A percentile compares a stretch with the other conserved stretches of the same genome.
Evolutionary conservation across 768 basidiomycete genomes (phyloP).

Genomic region (Suillus americanus): DNA sequence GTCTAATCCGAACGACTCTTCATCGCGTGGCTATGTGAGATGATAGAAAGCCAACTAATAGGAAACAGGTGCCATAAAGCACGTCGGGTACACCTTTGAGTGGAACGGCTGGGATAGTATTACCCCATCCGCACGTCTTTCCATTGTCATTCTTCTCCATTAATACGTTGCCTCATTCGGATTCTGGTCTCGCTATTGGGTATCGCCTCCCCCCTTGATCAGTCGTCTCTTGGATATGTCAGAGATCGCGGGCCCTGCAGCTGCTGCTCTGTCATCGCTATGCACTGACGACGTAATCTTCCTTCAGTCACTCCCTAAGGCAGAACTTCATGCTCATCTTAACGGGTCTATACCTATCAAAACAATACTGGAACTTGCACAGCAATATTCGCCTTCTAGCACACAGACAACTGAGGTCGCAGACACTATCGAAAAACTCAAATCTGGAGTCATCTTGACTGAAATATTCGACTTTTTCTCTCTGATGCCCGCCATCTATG

Average conservation of each 20-base stretch:
- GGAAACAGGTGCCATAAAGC: too few species aligned
- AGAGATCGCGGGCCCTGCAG: conserved; percentile 33
- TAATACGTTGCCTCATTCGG: too few species aligned
- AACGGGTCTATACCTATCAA: conserved; percentile 80
- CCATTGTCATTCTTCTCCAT: too few species aligned
- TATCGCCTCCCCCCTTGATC: too few species aligned
- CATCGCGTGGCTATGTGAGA: too few species aligned
- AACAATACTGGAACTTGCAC: conserved; percentile 55
- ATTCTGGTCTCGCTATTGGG: too few species aligned
- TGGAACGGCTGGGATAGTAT: too few species aligned
- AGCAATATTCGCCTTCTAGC: conserved; percentile 1
- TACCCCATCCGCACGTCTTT: too few species aligned
- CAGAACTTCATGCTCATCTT: conserved; percentile 83
- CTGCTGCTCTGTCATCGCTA: conserved; percentile 55
- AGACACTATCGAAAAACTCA: conserved; percentile 41
- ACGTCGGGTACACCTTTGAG: too few species aligned
- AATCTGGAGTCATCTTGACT: conserved; percentile 42
- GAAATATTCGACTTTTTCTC: conserved; percentile 70
- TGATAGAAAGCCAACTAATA: too few species aligned
- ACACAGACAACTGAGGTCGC: conserved; percentile 17
- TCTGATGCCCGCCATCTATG: conserved; percentile 79
- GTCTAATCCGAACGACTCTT: too few species aligned
- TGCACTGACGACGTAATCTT: conserved; percentile 53
- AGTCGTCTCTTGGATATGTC: conserved; percentile 1
- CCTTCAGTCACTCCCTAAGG: conserved; percentile 67